Percentiles rank a stretch among this genome's conserved stretches.
phyloP scores from a whole-genome alignment of 768 basidiomycete genomes.

The Termitomyces sp. region DNA sequence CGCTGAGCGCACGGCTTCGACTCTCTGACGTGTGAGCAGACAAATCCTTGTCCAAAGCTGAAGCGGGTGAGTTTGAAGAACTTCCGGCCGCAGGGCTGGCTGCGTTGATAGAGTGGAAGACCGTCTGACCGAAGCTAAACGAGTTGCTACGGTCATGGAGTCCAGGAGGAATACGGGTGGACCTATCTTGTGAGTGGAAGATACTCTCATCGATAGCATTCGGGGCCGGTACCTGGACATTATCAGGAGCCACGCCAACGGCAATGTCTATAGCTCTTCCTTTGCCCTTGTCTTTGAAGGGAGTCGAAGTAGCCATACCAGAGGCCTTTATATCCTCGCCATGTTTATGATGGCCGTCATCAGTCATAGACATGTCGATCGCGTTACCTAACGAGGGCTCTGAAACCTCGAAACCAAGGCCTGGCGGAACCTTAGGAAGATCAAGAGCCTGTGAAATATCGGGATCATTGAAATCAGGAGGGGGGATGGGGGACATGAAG shows the following conservation, averaged over 20 bases:
- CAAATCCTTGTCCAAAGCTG: slow-evolving; percentile 24
- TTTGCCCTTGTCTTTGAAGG: slow-evolving; percentile 40
- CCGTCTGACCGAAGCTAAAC: slow-evolving; percentile 63
- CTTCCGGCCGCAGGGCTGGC: slow-evolving; percentile 11
- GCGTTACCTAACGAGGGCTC: slow-evolving; percentile 33
- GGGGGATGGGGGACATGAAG: slow-evolving; percentile 37
- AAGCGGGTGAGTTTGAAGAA: slow-evolving; percentile 24
- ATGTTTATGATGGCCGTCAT: slow-evolving; percentile 27
- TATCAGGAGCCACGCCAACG: slow-evolving; percentile 12
- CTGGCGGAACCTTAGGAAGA: slow-evolving; percentile 46
- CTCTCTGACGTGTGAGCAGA: slow-evolving; percentile 30
- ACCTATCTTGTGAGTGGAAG: slow-evolving; percentile 43
- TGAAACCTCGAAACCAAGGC: slow-evolving; percentile 39
- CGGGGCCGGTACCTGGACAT: slow-evolving; percentile 17
- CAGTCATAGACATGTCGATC: slow-evolving; percentile 31
- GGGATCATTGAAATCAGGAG: slow-evolving; percentile 47
- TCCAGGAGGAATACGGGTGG: slow-evolving; percentile 30
- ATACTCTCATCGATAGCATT: slow-evolving; percentile 37
- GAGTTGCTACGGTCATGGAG: slow-evolving; percentile 64
- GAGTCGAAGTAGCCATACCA: slow-evolving; percentile 43
- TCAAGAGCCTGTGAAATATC: slow-evolving; percentile 59
- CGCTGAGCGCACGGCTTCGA: slow-evolving; percentile 58
- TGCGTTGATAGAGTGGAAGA: slow-evolving; percentile 52
- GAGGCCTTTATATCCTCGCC: slow-evolving; percentile 16
- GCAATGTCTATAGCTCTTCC: slow-evolving; percentile 33